These are phyloP conservation scores for Penicillium verhagenii DNA, from an alignment of 495 filamentous ascomycete species.

Conservation along the genomic window DNA sequence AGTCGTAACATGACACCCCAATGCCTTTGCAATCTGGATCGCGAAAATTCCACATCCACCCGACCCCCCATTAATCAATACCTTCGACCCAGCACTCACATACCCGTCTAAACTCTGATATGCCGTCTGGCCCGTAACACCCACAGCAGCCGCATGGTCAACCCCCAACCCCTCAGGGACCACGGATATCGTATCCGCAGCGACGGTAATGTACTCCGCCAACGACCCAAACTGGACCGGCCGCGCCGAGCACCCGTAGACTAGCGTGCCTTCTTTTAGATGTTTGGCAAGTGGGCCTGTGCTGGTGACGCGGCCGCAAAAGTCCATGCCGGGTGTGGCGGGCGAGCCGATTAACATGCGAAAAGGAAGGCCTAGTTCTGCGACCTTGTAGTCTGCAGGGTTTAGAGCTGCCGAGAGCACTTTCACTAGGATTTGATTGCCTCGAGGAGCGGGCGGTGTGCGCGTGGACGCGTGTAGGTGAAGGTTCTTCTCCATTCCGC, in stretches of 20 bases:
- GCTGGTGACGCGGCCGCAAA: constrained; percentile 57
- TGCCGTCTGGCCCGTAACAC: constrained; percentile 56
- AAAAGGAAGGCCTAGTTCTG: constrained; percentile 48
- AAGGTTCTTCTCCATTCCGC: constrained; percentile 57
- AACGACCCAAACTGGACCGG: constrained; percentile 50
- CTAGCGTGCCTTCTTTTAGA: constrained; percentile 50
- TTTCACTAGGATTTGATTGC: constrained; percentile 54
- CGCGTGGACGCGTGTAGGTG: constrained; percentile 42
- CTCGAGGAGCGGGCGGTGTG: constrained; percentile 32
- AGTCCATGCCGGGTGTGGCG: constrained; percentile 61
- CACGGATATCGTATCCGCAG: constrained; percentile 17
- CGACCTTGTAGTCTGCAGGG: constrained; percentile 68
- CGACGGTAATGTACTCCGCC: constrained; percentile 48
- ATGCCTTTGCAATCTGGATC: constrained; percentile 64
- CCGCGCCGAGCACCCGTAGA: constrained; percentile 50
- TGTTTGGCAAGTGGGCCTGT: constrained; percentile 30
- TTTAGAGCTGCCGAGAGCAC: constrained; percentile 58
- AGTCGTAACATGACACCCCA: constrained; percentile 60
- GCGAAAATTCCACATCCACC: constrained; percentile 61
- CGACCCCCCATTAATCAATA: constrained; percentile 69
- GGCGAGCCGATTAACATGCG: constrained; percentile 37
- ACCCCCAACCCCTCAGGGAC: constrained; percentile 52
- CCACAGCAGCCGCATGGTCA: constrained; percentile 50
- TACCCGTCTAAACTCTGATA: constrained; percentile 56
- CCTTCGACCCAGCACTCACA: constrained; percentile 50